phyloP scores from a whole-genome alignment of 768 basidiomycete genomes.

The Pleurotus cornucopiae region DNA sequence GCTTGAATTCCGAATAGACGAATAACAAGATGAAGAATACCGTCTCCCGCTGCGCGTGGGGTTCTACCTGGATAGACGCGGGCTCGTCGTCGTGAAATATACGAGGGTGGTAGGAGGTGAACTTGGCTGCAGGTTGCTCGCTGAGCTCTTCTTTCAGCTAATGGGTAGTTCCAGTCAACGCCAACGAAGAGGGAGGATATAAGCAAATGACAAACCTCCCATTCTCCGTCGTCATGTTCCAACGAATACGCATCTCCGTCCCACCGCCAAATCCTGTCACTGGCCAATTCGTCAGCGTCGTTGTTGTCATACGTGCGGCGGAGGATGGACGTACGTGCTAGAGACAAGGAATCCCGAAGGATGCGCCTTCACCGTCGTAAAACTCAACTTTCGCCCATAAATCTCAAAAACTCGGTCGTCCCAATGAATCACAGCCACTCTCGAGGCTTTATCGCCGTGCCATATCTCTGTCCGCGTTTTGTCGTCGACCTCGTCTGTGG shows the following conservation, averaged over 20 bases:
- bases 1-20: slow-evolving; percentile 2
- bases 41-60: background rate
- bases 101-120: background rate
- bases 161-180: too few species aligned
- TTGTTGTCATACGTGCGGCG: too few species aligned
- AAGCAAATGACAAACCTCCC: background rate
- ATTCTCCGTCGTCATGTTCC: background rate
- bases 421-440: slow-evolving; percentile 1
- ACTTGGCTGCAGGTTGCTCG: background rate
- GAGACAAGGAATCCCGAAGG: background rate
- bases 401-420: background rate
- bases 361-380: background rate
- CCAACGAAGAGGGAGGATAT: too few species aligned
- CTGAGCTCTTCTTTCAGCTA: too few species aligned
- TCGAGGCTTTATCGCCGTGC: background rate
- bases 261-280: background rate
- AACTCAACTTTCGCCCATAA: slow-evolving; percentile 3
- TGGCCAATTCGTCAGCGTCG: background rate
- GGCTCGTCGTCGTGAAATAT: slow-evolving; percentile 5
- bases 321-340: background rate
- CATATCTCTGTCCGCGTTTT: background rate
- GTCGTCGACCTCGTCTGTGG: slow-evolving; percentile 3
- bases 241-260: slow-evolving; percentile 1
- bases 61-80: background rate
- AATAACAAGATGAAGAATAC: background rate